A percentile compares a stretch with the other conserved stretches of the same genome.
Evolutionary conservation across 106 monocot genomes (phyloP).

Genomic region (Apostasia shenzhenica): DNA sequence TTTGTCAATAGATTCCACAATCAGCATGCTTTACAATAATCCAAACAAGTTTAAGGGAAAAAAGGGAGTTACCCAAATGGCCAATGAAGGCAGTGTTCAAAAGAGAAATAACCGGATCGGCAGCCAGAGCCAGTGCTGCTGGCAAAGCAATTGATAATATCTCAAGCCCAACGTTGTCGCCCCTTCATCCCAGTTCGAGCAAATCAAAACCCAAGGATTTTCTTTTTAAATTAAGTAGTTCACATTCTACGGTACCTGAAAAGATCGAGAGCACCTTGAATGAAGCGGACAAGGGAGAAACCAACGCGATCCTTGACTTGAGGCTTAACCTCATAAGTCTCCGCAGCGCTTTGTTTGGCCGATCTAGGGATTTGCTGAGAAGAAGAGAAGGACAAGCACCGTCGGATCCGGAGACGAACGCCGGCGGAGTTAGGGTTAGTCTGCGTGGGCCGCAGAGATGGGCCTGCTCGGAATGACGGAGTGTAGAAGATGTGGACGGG

Average conservation of each 20-base stretch:
- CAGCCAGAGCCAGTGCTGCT: conserved; percentile 68
- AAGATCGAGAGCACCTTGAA: conserved; percentile 10
- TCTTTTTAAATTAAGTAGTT: background rate
- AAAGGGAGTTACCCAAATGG: conserved; percentile 48
- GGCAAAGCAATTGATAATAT: conserved; percentile 76
- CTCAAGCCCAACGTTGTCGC: conserved; percentile 53
- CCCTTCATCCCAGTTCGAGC: conserved; percentile 5
- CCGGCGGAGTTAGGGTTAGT: conserved; percentile 1
- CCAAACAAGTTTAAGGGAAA: too few species aligned
- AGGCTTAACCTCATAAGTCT: background rate
- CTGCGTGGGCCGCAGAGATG: background rate
- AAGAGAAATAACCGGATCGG: conserved; percentile 82
- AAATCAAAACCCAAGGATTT: background rate
- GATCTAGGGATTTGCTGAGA: background rate
- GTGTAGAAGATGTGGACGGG: background rate
- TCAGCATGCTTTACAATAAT: too few species aligned
- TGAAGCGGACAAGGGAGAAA: background rate
- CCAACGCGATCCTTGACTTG: background rate
- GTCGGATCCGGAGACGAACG: background rate
- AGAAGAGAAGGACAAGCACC: conserved; percentile 10
- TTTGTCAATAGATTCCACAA: too few species aligned
- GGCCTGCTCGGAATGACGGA: background rate
- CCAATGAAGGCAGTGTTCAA: conserved; percentile 92
- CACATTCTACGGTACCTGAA: conserved; percentile 10
- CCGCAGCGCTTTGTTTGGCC: background rate